phyloP scores from a whole-genome alignment of 106 monocot species.

The Ottelia alismoides region DNA sequence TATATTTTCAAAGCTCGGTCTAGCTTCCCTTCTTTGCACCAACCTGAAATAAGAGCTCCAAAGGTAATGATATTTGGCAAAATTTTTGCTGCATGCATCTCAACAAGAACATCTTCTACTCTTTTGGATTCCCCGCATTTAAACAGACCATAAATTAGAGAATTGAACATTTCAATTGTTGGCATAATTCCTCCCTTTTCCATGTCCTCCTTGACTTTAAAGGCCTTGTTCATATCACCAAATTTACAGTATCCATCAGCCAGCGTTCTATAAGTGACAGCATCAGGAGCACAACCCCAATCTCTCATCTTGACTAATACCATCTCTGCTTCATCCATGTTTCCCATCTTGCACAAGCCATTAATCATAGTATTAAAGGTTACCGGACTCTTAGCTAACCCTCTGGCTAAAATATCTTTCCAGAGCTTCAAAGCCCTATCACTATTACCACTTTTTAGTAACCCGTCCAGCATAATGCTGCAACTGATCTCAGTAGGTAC shows the following conservation, averaged over 20 bases:
- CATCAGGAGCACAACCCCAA: slow-evolving; percentile 56
- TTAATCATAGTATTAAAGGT: slow-evolving; percentile 64
- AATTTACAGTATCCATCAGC: slow-evolving; percentile 72
- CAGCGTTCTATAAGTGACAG: slow-evolving; percentile 59
- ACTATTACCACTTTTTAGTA: slow-evolving; percentile 55
- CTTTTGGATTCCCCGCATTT: slow-evolving; percentile 14
- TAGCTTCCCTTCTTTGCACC: slow-evolving; percentile 65
- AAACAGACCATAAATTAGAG: slow-evolving; percentile 58
- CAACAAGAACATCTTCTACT: slow-evolving; percentile 39
- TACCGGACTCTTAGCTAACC: slow-evolving; percentile 45
- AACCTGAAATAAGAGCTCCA: slow-evolving; percentile 75
- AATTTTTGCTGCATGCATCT: slow-evolving; percentile 37
- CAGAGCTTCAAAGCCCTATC: slow-evolving; percentile 63
- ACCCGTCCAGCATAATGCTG: slow-evolving; percentile 58
- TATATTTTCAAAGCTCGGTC: slow-evolving; percentile 49
- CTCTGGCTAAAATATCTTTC: slow-evolving; percentile 61
- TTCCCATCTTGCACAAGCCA: slow-evolving; percentile 72
- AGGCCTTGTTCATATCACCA: slow-evolving; percentile 53
- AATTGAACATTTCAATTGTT: slow-evolving; percentile 78
- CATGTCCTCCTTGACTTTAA: slow-evolving; percentile 45
- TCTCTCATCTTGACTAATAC: slow-evolving; percentile 57
- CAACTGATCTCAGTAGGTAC: slow-evolving; percentile 85
- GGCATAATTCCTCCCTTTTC: slow-evolving; percentile 42
- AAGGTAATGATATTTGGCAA: slow-evolving; percentile 58
- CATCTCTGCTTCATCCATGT: slow-evolving; percentile 54